These are phyloP conservation scores for Calycina marina DNA, from an alignment of 2,329 filamentous ascomycete genomes.

Conservation along the genomic window DNA sequence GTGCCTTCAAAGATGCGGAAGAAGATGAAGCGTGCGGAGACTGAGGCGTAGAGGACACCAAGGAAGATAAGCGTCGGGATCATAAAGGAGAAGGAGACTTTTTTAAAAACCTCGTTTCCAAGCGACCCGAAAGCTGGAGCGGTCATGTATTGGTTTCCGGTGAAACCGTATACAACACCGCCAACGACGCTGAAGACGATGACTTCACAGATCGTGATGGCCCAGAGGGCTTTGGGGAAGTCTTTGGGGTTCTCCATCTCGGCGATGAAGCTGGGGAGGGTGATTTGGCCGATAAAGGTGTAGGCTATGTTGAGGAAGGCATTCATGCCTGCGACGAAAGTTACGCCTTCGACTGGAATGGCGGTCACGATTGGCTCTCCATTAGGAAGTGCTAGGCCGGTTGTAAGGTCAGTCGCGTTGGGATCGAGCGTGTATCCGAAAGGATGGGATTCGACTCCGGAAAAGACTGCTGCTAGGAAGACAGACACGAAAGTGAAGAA, in stretches of 20 bases:
- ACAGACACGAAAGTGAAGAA: conserved; percentile 86
- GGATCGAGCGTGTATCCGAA: conserved; percentile 43
- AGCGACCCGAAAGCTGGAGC: conserved; percentile 78
- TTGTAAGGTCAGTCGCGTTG: conserved; percentile 21
- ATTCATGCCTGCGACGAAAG: conserved; percentile 69
- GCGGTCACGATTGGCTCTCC: conserved; percentile 56
- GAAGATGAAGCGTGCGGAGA: conserved; percentile 82
- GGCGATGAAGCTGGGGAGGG: conserved; percentile 84
- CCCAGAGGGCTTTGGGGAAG: conserved; percentile 86
- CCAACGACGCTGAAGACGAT: conserved; percentile 77
- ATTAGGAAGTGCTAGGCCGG: conserved; percentile 14
- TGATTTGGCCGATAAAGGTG: conserved; percentile 93
- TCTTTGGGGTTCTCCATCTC: conserved; percentile 75
- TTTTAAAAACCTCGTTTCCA: conserved; percentile 60
- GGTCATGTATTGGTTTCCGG: conserved; percentile 78
- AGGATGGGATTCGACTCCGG: conserved; percentile 61
- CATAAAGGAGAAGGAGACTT: conserved; percentile 88
- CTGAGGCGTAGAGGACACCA: conserved; percentile 78
- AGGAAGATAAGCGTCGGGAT: conserved; percentile 88
- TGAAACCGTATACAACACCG: conserved; percentile 70
- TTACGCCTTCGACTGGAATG: conserved; percentile 52
- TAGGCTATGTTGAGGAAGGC: conserved; percentile 94
- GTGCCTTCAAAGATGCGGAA: conserved; percentile 76
- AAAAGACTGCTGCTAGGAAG: conserved; percentile 68
- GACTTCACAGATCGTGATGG: conserved; percentile 76